These are phyloP conservation scores for Blepharisma stoltei DNA, from an alignment of 73 alveolate genomes.

Conservation along the genomic window DNA sequence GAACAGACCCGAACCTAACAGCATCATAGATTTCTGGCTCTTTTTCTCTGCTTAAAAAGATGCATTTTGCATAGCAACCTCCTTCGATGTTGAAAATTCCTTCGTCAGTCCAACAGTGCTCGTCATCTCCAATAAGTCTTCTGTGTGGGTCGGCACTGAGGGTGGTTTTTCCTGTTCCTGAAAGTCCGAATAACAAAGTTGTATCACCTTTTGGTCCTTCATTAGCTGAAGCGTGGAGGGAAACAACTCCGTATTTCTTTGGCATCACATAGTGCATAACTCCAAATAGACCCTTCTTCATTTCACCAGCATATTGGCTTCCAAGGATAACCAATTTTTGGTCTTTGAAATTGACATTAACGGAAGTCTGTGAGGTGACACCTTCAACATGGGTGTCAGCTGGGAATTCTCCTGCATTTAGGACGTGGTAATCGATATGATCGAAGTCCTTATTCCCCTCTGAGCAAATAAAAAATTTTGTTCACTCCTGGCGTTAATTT, in stretches of 20 bases:
- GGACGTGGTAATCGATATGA: slow-evolving; percentile 65
- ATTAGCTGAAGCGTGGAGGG: slow-evolving; percentile 91
- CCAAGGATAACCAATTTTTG: slow-evolving; percentile 88
- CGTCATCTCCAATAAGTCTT: slow-evolving; percentile 94
- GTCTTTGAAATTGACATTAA: slow-evolving; percentile 56
- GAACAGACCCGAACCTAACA: slow-evolving; percentile 78
- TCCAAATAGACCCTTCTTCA: slow-evolving; percentile 93
- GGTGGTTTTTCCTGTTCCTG: slow-evolving; percentile 97
- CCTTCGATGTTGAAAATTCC: slow-evolving; percentile 97
- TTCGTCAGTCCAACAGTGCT: slow-evolving; percentile 92
- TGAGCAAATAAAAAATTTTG: no score
- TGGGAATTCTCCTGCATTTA: slow-evolving; percentile 90
- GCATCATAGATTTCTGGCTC: slow-evolving; percentile 96
- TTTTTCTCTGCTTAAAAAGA: slow-evolving; percentile 66
- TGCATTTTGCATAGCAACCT: slow-evolving; percentile 95
- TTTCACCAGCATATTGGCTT: slow-evolving; percentile 94
- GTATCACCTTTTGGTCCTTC: slow-evolving; percentile 86
- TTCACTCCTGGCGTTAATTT: no score
- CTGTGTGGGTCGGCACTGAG: slow-evolving; percentile 91
- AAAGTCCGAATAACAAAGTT: slow-evolving; percentile 89
- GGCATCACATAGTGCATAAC: slow-evolving; percentile 92
- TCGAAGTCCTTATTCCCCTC: slow-evolving; percentile 15
- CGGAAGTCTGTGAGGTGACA: slow-evolving; percentile 85
- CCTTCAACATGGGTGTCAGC: slow-evolving; percentile 77
- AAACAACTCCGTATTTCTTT: slow-evolving; percentile 64